Percentiles rank a stretch among this genome's conserved stretches.
Evolutionary conservation across 1,284 basidiomycete species (phyloP).

Genomic region (Laetiporus sulphureus): DNA sequence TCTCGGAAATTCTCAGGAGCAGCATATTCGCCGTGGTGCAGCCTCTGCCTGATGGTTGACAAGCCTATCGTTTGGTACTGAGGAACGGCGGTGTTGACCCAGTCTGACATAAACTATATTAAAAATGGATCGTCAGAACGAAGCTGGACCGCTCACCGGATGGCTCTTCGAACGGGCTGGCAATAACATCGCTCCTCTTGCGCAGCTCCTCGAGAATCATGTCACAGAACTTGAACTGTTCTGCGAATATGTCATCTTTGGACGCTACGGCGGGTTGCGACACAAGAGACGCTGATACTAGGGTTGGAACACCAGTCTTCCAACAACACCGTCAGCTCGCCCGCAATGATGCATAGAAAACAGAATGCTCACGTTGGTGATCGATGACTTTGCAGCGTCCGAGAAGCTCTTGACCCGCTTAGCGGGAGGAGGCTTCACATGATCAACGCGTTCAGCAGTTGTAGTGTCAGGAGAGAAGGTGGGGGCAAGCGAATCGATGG

Average conservation of each 20-base stretch:
- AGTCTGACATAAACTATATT: slow-evolving; percentile 40
- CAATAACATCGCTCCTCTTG: slow-evolving; percentile 73
- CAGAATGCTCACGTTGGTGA: slow-evolving; percentile 54
- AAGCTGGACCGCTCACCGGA: slow-evolving; percentile 57
- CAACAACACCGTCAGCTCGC: slow-evolving; percentile 49
- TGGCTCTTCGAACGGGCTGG: slow-evolving; percentile 88
- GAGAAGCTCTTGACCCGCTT: slow-evolving; percentile 53
- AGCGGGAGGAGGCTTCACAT: slow-evolving; percentile 62
- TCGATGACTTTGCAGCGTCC: slow-evolving; percentile 46
- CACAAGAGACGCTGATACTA: slow-evolving; percentile 25
- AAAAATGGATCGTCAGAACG: neutral
- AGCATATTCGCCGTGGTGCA: slow-evolving; percentile 72
- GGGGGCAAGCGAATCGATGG: slow-evolving; percentile 34
- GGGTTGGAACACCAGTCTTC: slow-evolving; percentile 70
- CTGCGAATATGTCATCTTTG: slow-evolving; percentile 64
- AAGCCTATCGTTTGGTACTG: slow-evolving; percentile 92
- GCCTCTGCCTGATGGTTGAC: slow-evolving; percentile 79
- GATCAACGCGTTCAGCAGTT: slow-evolving; percentile 33
- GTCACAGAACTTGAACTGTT: slow-evolving; percentile 82
- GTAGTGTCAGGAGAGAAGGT: slow-evolving; percentile 34
- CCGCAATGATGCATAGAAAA: slow-evolving; percentile 40
- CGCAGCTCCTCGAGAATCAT: slow-evolving; percentile 76
- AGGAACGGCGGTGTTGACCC: slow-evolving; percentile 76
- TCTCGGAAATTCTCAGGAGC: slow-evolving; percentile 76
- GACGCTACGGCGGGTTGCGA: slow-evolving; percentile 10